These are phyloP conservation scores for Verbena officinalis DNA, from an alignment of 257 asterid genomes.

Conservation along the genomic window DNA sequence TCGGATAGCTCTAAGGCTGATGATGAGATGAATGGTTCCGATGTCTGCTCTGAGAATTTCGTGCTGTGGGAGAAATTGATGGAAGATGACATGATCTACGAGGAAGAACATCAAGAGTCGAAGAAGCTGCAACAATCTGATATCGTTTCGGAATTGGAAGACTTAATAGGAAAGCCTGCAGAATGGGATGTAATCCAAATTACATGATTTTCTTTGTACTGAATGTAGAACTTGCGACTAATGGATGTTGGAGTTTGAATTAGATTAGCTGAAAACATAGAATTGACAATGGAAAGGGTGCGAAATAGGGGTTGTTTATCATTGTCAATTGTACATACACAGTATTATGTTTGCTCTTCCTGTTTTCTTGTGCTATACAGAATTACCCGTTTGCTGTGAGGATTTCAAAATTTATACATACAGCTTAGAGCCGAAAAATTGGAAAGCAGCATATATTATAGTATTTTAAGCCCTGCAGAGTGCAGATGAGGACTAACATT, in stretches of 20 bases:
- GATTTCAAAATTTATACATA: slow-evolving; percentile 3
- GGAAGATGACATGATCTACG: slow-evolving; percentile 75
- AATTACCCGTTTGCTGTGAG: neutral
- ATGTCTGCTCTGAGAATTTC: slow-evolving; percentile 48
- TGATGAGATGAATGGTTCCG: slow-evolving; percentile 19
- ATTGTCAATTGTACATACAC: slow-evolving; percentile 13
- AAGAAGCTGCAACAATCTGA: slow-evolving; percentile 35
- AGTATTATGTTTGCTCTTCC: too few relatives aligned
- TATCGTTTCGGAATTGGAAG: slow-evolving; percentile 43
- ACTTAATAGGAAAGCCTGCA: slow-evolving; percentile 36
- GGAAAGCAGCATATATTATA: too few relatives aligned
- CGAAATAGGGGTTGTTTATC: neutral
- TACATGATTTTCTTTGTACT: neutral
- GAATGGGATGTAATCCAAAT: slow-evolving; percentile 5
- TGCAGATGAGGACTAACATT: too few relatives aligned
- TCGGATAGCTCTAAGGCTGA: slow-evolving; percentile 43
- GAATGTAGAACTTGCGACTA: neutral
- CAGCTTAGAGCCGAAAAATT: too few relatives aligned
- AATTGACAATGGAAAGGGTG: neutral
- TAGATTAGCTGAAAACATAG: slow-evolving; percentile 6
- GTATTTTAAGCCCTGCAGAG: too few relatives aligned
- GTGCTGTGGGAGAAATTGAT: slow-evolving; percentile 75
- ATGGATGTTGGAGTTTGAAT: neutral
- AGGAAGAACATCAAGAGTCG: slow-evolving; percentile 23
- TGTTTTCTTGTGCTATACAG: neutral